Conservation (phyloP, 1,139 yeast genomes). For the Saccharomycopsis hybrid region DNA sequence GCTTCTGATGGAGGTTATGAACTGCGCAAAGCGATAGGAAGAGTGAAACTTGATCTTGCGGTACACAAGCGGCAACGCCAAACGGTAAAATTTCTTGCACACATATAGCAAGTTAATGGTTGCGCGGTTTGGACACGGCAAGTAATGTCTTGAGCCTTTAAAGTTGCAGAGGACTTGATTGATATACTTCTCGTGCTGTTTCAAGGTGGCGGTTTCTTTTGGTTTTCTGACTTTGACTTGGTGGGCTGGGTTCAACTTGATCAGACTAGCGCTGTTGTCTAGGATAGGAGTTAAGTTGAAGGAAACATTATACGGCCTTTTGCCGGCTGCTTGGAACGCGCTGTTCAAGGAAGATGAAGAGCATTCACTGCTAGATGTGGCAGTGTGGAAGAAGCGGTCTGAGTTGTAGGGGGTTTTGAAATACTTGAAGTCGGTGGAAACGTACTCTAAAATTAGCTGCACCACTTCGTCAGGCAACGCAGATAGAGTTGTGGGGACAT, state of each 20-base stretch:
- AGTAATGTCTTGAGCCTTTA: slow-evolving; percentile 13
- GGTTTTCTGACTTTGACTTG: slow-evolving; percentile 7
- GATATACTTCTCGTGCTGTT: slow-evolving; percentile 7
- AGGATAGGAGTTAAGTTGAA: slow-evolving; percentile 6
- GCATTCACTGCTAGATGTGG: background rate
- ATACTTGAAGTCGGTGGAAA: slow-evolving; percentile 10
- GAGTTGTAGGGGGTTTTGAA: slow-evolving; percentile 6
- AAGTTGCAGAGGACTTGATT: slow-evolving; percentile 16
- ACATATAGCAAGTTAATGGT: slow-evolving; percentile 43
- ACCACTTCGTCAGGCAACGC: slow-evolving; percentile 19
- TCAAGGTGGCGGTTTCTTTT: background rate
- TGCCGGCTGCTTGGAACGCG: background rate
- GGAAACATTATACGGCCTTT: slow-evolving; percentile 8
- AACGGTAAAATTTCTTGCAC: slow-evolving; percentile 41
- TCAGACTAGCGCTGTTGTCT: background rate
- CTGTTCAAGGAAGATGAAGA: background rate
- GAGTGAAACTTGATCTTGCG: slow-evolving; percentile 50
- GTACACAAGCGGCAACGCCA: slow-evolving; percentile 53
- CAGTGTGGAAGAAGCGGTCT: background rate
- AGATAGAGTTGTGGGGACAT: background rate
- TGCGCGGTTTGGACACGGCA: slow-evolving; percentile 23
- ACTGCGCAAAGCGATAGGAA: slow-evolving; percentile 72
- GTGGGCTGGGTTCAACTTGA: background rate
- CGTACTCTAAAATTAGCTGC: slow-evolving; percentile 13
- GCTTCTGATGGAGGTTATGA: slow-evolving; percentile 55